phyloP scores from a whole-genome alignment of 1,284 basidiomycete genomes.

The Somion occarium region DNA sequence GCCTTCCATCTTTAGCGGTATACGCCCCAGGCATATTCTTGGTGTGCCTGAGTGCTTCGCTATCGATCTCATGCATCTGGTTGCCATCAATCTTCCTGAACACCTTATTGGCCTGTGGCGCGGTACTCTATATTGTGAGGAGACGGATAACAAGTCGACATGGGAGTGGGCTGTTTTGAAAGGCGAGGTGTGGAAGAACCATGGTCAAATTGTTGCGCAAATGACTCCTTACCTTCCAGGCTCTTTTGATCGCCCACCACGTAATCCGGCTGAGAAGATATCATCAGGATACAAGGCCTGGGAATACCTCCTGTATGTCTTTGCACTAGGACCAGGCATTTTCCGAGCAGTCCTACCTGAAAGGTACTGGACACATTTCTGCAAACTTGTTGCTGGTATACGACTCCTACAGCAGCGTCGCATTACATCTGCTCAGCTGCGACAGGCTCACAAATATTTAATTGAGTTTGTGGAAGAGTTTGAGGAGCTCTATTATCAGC shows the following conservation, averaged over 20 bases:
- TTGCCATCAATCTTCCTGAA: conserved; percentile 19
- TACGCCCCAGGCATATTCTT: conserved; percentile 11
- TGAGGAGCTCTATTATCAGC: conserved; percentile 18
- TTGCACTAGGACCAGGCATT: conserved; percentile 17
- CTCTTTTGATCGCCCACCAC: conserved; percentile 24
- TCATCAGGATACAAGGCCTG: conserved; percentile 28
- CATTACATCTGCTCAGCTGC: conserved; percentile 7
- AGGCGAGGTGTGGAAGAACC: conserved; percentile 28
- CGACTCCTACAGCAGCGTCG: conserved; percentile 12
- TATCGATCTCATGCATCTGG: conserved; percentile 22
- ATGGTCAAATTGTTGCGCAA: conserved; percentile 23
- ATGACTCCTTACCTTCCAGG: conserved; percentile 19
- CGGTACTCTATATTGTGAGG: conserved; percentile 15
- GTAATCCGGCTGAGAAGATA: conserved; percentile 27
- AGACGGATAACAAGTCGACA: background rate
- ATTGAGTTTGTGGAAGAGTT: conserved; percentile 14
- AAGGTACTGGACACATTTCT: conserved; percentile 18
- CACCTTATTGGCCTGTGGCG: conserved; percentile 17
- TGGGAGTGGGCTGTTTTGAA: conserved; percentile 32
- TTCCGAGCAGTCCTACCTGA: conserved; percentile 12
- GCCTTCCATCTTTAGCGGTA: conserved; percentile 17
- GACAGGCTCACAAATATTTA: conserved; percentile 3
- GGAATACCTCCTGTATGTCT: conserved; percentile 22
- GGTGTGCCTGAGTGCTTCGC: conserved; percentile 14
- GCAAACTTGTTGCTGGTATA: conserved; percentile 17